Conservation (phyloP, 805 yeast species). For the Candida easanensis region DNA sequence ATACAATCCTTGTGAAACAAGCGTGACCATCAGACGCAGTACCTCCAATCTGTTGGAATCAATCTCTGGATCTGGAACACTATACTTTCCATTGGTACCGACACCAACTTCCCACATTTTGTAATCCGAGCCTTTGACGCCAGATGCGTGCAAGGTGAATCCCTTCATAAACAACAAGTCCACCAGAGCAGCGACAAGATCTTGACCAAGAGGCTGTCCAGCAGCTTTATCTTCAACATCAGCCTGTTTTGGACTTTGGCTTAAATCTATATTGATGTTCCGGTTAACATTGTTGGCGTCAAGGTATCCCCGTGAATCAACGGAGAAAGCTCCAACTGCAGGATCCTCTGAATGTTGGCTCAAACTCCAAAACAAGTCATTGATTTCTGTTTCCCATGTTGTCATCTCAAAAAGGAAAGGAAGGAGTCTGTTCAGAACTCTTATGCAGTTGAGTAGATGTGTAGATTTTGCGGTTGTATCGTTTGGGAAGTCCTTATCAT, state of each 20-base stretch:
- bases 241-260: constrained; percentile 16
- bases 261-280: constrained; percentile 15
- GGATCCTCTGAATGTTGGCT: constrained; percentile 14
- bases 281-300: constrained; percentile 18
- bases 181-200: constrained; percentile 37
- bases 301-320: constrained; percentile 19
- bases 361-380: constrained; percentile 44
- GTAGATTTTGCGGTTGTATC: constrained; percentile 19
- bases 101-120: constrained; percentile 82
- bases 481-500: constrained; percentile 25
- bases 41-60: constrained; percentile 70
- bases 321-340: constrained; percentile 29
- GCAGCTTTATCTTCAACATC: constrained; percentile 15
- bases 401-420: constrained; percentile 64
- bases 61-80: constrained; percentile 37
- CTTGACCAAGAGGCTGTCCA: constrained; percentile 30
- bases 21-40: constrained; percentile 54
- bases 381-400: constrained; percentile 30
- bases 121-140: constrained; percentile 33
- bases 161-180: constrained; percentile 53
- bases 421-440: constrained; percentile 60
- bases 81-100: constrained; percentile 38
- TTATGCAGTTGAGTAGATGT: constrained; percentile 56
- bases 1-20: constrained; percentile 64
- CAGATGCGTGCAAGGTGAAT: constrained; percentile 44